Evolutionary conservation across 1,284 basidiomycete genomes (phyloP), one percentile per base, ranked within the genome.

Genomic region (Erythrobasidium hasegawianum): DNA sequence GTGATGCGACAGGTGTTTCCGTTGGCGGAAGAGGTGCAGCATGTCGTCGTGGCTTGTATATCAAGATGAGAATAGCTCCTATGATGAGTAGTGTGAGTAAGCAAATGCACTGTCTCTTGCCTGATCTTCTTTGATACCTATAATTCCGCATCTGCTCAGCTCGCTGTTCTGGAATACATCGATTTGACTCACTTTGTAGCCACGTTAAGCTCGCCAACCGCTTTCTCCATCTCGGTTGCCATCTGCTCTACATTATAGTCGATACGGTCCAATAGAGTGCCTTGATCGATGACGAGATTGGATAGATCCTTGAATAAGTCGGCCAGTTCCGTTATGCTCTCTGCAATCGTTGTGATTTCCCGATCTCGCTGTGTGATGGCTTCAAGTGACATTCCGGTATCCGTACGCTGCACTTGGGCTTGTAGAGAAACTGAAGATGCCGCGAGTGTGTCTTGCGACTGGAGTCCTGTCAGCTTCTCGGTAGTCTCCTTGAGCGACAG

Each of bases 221-320:
- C 91, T 41, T 89, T 89, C 64, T 86, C 78, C 76, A 96, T 83
- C 64, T 92, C 84, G 22, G 84, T 84, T 7, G 87, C 86, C 20
- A 94, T 92, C 77, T 89, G 87, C 76, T 97, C 92, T 64, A 98
- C 90, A 76, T 99, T 98, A 79, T 92, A 98, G 78, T 99, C 96
- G 64, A 98, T 86, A 45, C 90, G 89, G 78, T 98, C 96, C 64
- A 98, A 82, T 59, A 99, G 83, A 9, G 95, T 97, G 11, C 96
- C 96, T 76, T 99, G 96, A 78, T 98, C 96, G 70, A 98, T 97
- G 64, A 99, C 92, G 68, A 99, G 84, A 43, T 83, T 84, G 22
- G 87, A 88, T 43, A 99, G 82, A 76, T 99, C 96, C 73, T 94
- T 90, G 82, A 99, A 99, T 49, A 99, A 84, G 74, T 95, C 92